Evolutionary conservation across 176 grass and related monocot genomes (phyloP).

Genomic region (Carex pumila): DNA sequence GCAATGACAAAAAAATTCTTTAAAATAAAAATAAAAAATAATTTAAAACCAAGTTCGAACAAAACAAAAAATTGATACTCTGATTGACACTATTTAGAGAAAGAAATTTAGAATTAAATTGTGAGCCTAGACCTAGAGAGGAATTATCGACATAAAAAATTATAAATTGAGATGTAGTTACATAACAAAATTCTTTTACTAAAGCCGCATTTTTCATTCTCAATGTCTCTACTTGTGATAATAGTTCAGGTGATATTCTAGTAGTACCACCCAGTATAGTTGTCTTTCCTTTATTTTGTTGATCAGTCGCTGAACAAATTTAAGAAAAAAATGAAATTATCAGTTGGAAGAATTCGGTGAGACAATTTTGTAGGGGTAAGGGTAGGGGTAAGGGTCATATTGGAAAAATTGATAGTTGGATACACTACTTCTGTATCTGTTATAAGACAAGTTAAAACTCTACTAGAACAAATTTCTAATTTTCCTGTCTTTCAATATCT

Average conservation of each 20-base stretch:
- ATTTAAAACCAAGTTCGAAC: no score
- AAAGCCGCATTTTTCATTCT: slow-evolving; percentile 51
- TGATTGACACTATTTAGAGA: no score
- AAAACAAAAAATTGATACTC: no score
- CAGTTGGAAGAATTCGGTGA: not conserved
- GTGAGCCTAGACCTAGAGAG: no score
- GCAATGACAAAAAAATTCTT: no score
- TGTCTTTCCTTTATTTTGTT: slow-evolving; percentile 68
- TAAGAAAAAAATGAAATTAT: not conserved
- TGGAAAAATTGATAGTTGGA: not conserved
- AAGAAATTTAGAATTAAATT: no score
- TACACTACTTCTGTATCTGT: not conserved
- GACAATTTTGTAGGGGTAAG: not conserved
- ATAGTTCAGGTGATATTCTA: slow-evolving; percentile 47
- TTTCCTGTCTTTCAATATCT: not conserved
- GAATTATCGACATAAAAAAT: no score
- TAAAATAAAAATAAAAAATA: no score
- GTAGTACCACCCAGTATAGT: slow-evolving; percentile 62
- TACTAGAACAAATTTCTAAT: not conserved
- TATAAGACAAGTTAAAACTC: not conserved
- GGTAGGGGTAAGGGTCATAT: not conserved
- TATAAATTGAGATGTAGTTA: not conserved
- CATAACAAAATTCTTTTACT: slow-evolving; percentile 72
- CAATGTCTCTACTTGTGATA: slow-evolving; percentile 55
- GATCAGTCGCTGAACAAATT: slow-evolving; percentile 50